These are phyloP conservation scores for Penicillium corylophilum DNA, from an alignment of 2,329 filamentous ascomycete genomes.

Conservation along the genomic window DNA sequence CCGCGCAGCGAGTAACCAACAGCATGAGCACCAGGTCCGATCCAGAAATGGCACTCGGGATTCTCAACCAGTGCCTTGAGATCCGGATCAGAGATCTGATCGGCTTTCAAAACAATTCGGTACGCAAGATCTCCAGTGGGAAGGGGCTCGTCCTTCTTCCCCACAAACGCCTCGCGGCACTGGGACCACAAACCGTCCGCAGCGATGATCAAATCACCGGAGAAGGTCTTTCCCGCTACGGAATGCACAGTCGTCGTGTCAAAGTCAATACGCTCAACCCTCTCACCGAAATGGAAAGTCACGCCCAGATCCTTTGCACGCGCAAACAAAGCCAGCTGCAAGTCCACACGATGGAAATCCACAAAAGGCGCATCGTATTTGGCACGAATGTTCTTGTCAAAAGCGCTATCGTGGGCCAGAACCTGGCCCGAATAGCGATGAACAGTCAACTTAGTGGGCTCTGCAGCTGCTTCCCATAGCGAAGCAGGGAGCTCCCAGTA, in stretches of 20 bases:
- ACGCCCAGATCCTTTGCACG: conserved; percentile 57
- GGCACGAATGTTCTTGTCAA: conserved; percentile 52
- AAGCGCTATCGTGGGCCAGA: conserved; percentile 51
- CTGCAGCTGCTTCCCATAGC: conserved; percentile 31
- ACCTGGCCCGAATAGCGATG: conserved; percentile 35
- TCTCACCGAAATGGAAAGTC: conserved; percentile 49
- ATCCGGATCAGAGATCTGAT: conserved; percentile 53
- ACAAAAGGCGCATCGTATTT: conserved; percentile 60
- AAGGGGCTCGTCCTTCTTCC: conserved; percentile 49
- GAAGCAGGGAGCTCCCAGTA: conserved; percentile 29
- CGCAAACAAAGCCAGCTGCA: conserved; percentile 55
- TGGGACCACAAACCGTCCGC: conserved; percentile 65
- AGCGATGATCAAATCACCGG: conserved; percentile 59
- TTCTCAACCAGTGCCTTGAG: conserved; percentile 55
- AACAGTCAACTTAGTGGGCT: conserved; percentile 34
- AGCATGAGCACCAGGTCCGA: conserved; percentile 61
- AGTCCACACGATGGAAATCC: conserved; percentile 62
- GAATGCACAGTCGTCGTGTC: conserved; percentile 31
- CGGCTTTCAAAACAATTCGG: conserved; percentile 55
- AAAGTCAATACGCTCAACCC: conserved; percentile 47
- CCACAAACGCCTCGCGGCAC: conserved; percentile 53
- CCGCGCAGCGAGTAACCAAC: conserved; percentile 60
- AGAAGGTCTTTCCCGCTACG: conserved; percentile 44
- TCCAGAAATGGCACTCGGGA: conserved; percentile 60
- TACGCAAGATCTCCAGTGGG: conserved; percentile 67